Evolutionary conservation across 345 rosid species (phyloP).

Genomic region (Citrus mangshanensis): DNA sequence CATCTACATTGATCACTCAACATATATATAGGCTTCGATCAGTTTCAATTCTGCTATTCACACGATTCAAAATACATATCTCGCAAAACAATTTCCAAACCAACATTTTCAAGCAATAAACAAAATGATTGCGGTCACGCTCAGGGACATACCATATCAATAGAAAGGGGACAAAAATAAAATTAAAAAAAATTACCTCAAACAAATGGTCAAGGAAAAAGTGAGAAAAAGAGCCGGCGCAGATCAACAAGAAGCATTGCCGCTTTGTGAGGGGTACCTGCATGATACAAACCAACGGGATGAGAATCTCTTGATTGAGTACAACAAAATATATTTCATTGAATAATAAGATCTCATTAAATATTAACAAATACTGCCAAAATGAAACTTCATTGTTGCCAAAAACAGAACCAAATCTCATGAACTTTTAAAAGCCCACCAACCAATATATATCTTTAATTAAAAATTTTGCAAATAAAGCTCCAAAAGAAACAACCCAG

Average conservation of each 20-base stretch:
- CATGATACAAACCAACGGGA: not conserved
- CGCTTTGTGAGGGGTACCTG: conserved; percentile 54
- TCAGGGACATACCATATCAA: not conserved
- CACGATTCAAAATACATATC: not conserved
- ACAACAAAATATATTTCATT: not conserved
- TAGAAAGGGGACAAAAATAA: no score
- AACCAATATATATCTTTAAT: not conserved
- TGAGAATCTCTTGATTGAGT: not conserved
- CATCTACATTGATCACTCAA: not conserved
- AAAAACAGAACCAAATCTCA: not conserved
- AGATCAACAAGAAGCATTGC: conserved; percentile 51
- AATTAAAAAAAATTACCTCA: conserved; percentile 37
- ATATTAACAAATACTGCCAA: not conserved
- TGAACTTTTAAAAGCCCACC: not conserved
- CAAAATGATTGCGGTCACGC: not conserved
- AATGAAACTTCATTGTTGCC: not conserved
- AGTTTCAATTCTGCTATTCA: not conserved
- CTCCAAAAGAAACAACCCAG: not conserved
- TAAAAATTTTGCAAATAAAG: not conserved
- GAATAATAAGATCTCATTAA: not conserved
- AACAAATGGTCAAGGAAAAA: conserved; percentile 71
- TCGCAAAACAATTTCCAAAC: not conserved
- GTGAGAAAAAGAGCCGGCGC: conserved; percentile 65
- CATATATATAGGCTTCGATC: not conserved
- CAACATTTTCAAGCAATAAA: not conserved